Evolutionary conservation across 495 filamentous ascomycete species (phyloP).

Genomic region (Talaromyces proteolyticus): DNA sequence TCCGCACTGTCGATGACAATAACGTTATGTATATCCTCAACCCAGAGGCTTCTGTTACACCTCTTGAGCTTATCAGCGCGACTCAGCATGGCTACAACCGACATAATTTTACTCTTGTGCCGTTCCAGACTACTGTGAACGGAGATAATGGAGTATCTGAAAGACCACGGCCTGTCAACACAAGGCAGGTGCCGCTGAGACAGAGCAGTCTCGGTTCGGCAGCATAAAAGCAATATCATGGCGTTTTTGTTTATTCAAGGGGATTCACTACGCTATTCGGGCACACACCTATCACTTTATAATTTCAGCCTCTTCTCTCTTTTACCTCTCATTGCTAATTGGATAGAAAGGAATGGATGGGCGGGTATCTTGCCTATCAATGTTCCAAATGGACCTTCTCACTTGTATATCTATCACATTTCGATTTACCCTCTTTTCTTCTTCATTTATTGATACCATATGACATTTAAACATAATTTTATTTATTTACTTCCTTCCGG

Average conservation of each 20-base stretch:
- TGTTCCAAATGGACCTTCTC: neutral
- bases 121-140: neutral
- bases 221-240: neutral
- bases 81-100: neutral
- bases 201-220: neutral
- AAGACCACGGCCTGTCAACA: neutral
- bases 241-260: neutral
- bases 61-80: neutral
- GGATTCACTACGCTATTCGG: no score
- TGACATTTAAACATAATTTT: neutral
- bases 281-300: neutral
- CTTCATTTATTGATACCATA: neutral
- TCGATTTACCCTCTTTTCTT: neutral
- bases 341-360: neutral
- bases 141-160: neutral
- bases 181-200: neutral
- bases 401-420: neutral
- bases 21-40: constrained; percentile 30
- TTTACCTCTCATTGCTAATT: neutral
- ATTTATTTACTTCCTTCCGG: constrained; percentile 1
- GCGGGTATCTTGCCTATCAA: neutral
- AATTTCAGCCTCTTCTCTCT: neutral
- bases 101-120: neutral
- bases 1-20: constrained; percentile 34
- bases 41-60: constrained; percentile 7